Evolutionary conservation across 192 early-diverging fungal genomes (phyloP).

Genomic region (Pilobolus umbonatus): DNA sequence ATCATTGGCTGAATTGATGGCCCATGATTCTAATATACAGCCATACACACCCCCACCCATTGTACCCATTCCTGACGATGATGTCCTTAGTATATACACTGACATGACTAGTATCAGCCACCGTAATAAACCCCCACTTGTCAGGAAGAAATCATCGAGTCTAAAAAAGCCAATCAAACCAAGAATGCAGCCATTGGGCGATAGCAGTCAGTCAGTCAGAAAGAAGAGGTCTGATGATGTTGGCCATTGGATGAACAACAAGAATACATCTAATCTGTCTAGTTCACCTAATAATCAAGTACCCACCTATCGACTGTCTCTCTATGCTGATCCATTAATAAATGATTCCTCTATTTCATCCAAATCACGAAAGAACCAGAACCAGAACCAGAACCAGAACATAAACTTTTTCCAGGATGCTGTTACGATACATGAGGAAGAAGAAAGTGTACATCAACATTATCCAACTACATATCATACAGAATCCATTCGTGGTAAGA

Average conservation of each 20-base stretch:
- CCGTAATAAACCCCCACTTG: neutral
- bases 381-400: conserved; percentile 1
- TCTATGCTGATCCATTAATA: no score
- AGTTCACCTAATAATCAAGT: neutral
- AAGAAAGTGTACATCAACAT: neutral
- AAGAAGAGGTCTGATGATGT: conserved; percentile 24
- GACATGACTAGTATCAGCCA: conserved; percentile 31
- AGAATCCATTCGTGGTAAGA: conserved; percentile 16
- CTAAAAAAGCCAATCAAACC: neutral
- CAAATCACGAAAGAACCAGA: neutral
- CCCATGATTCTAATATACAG: conserved; percentile 24
- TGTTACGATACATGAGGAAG: neutral
- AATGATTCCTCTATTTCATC: no score
- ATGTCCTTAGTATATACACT: conserved; percentile 17
- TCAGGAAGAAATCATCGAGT: no score
- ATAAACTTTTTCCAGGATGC: conserved; percentile 19
- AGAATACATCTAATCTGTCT: neutral
- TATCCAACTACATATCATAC: conserved; percentile 11
- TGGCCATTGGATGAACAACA: conserved; percentile 19
- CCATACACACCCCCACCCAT: conserved; percentile 27
- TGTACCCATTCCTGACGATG: conserved; percentile 29
- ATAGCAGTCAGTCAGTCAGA: neutral
- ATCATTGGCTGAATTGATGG: conserved; percentile 30
- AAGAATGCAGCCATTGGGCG: no score
- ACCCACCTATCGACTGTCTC: no score